Evolutionary conservation across 2,329 filamentous ascomycete genomes (phyloP).

Genomic region (Phoma sp.): DNA sequence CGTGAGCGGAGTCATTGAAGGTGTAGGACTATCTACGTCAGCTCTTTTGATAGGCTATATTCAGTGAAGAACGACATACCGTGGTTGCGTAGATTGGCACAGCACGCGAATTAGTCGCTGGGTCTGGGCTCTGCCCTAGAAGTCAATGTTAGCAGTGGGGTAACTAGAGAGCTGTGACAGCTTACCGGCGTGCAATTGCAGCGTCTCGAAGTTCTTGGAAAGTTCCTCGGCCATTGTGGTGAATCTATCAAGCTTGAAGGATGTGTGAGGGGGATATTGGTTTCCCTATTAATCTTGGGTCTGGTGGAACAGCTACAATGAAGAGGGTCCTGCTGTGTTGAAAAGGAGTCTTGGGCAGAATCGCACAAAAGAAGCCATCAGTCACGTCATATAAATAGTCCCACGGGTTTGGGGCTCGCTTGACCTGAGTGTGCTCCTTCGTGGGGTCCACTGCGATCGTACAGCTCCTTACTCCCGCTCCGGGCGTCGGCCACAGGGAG

Average conservation of each 20-base stretch:
- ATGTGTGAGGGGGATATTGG: not conserved
- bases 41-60: not conserved
- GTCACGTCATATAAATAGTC: constrained; percentile 38
- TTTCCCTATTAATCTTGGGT: constrained; percentile 14
- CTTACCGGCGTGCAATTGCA: constrained; percentile 60
- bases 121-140: constrained; percentile 77
- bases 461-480: not conserved
- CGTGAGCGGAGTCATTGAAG: constrained; percentile 97
- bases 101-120: constrained; percentile 83
- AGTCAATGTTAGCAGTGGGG: constrained; percentile 3
- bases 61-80: constrained; percentile 49
- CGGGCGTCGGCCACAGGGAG: constrained; percentile 1
- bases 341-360: constrained; percentile 25
- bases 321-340: constrained; percentile 4
- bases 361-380: constrained; percentile 22
- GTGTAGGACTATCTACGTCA: constrained; percentile 71
- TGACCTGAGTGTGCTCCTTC: constrained; percentile 2
- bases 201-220: constrained; percentile 57
- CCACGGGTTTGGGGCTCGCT: constrained; percentile 11
- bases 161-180: not conserved
- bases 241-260: not conserved
- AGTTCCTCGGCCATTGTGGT: constrained; percentile 48
- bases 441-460: not conserved
- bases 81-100: constrained; percentile 96
- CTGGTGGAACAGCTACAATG: constrained; percentile 10